Evolutionary conservation across 495 filamentous ascomycete species (phyloP).

Genomic region (Talaromyces nanjingensis): DNA sequence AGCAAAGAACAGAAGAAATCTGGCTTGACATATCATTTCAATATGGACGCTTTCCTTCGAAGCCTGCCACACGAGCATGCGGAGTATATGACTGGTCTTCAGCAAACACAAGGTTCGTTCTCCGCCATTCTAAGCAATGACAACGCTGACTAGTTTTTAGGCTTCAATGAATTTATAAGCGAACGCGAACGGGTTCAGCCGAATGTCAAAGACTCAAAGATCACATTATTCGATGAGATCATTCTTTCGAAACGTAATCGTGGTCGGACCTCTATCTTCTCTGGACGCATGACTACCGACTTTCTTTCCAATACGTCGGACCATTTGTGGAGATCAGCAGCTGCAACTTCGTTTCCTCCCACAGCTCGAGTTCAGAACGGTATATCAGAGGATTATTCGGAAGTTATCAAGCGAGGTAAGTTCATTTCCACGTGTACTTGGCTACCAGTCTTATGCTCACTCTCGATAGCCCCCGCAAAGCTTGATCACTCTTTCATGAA

Average conservation of each 20-base stretch:
- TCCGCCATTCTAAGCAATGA: neutral
- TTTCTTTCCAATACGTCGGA: conserved; percentile 83
- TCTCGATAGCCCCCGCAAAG: conserved; percentile 60
- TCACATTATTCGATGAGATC: conserved; percentile 91
- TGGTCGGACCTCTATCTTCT: conserved; percentile 52
- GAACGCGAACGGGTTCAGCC: conserved; percentile 61
- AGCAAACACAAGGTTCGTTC: conserved; percentile 80
- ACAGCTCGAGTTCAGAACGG: conserved; percentile 48
- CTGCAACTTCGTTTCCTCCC: conserved; percentile 62
- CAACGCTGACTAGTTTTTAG: conserved; percentile 29
- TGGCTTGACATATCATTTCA: conserved; percentile 84
- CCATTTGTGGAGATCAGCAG: conserved; percentile 87
- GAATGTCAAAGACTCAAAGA: conserved; percentile 52
- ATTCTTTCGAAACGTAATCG: conserved; percentile 91
- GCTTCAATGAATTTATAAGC: conserved; percentile 95
- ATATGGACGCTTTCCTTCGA: conserved; percentile 87
- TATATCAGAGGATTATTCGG: conserved; percentile 61
- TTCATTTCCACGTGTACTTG: neutral
- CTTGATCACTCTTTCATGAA: conserved; percentile 83
- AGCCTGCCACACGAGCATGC: conserved; percentile 87
- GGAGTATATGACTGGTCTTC: conserved; percentile 79
- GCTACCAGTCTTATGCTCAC: conserved; percentile 3
- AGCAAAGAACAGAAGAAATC: conserved; percentile 76
- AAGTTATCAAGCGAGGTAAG: conserved; percentile 53
- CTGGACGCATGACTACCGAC: conserved; percentile 45